Evolutionary conservation across 1,284 basidiomycete genomes (phyloP), one percentile per base, ranked within the genome.

Genomic region (Phylloporus sp.): DNA sequence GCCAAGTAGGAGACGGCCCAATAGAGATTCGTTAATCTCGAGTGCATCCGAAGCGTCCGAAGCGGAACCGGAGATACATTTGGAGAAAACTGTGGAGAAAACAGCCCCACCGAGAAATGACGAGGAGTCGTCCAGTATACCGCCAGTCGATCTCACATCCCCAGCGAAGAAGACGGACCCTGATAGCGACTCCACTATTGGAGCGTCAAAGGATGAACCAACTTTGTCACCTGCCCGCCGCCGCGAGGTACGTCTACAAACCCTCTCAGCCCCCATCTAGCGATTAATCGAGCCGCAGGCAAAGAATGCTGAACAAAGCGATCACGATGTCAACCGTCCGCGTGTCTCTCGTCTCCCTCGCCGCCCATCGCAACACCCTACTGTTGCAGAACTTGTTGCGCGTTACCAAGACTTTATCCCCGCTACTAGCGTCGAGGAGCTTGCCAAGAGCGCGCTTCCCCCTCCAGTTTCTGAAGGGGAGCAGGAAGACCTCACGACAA

Each of bases 121-220:
- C 45, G 67, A 67, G 19, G 73, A 77, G 45, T 59, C 49, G 56
- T 43, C 68, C n/a, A 57, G 60, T 47, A 45, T 55, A 23, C 68
- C 65, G 11, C 27, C 63, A 4, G 55, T 69, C n/a, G 53, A 66
- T 52, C 60, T 66, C 57, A 57, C 62, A 27, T 61, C 68, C 55
- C 55, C 63, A 43, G 60, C 63, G 65, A 76, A 75, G 14, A 82
- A 82, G 69, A 85, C 87, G 11, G 91, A 90, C 70, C 83, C 85
- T 5, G 95, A 95, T 57, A 96, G 93, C 75, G 95, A 97, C 76
- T 96, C 94, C 15, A 97, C 95, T 1, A 95, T 97, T 66, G 94
- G 91, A n/a, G 94, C 92, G 3, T 81, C 84, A 32, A 84, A 84
- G 68, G 83, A 84, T 32, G 83, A 83, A 37, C 73, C 74, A 19